Percentiles rank a stretch among this genome's conserved stretches.
Conservation (phyloP, 2,329 filamentous ascomycete species). For the Fusarium sp. region DNA sequence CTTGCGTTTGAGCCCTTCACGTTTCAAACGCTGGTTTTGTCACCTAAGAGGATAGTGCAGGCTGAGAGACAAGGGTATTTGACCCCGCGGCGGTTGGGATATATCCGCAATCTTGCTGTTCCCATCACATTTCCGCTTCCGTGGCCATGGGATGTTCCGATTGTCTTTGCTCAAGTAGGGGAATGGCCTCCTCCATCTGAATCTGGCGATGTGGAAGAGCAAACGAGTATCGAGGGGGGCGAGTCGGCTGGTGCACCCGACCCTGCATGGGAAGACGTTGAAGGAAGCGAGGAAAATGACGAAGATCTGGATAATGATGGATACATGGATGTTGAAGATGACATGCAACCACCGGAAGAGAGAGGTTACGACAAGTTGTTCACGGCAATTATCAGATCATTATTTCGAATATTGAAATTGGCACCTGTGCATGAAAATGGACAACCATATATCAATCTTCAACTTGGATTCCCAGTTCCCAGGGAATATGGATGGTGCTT, state of each 20-base stretch:
- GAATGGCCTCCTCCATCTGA: background rate
- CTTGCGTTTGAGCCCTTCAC: slow-evolving; percentile 12
- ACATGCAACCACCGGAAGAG: background rate
- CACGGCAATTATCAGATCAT: background rate
- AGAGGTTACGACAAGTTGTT: slow-evolving; percentile 12
- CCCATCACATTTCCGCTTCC: slow-evolving; percentile 12
- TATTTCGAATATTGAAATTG: slow-evolving; percentile 1
- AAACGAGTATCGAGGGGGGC: background rate
- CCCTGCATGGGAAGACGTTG: background rate
- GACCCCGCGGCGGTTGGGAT: background rate
- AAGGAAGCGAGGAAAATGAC: background rate
- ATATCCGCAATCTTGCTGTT: slow-evolving; percentile 4
- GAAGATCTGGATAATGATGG: background rate
- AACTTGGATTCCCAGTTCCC: slow-evolving; percentile 6
- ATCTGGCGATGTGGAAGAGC: accelerated
- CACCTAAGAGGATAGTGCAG: background rate
- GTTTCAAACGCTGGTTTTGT: slow-evolving; percentile 4
- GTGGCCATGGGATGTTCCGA: slow-evolving; percentile 7
- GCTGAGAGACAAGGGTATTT: slow-evolving; percentile 8
- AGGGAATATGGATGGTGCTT: slow-evolving; percentile 8
- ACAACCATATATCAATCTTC: slow-evolving; percentile 7
- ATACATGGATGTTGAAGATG: background rate
- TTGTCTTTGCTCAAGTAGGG: background rate
- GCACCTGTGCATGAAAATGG: slow-evolving; percentile 9
- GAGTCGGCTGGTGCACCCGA: background rate